Conservation (phyloP, 352 stramenopile species). For the Phytophthora multivora region DNA sequence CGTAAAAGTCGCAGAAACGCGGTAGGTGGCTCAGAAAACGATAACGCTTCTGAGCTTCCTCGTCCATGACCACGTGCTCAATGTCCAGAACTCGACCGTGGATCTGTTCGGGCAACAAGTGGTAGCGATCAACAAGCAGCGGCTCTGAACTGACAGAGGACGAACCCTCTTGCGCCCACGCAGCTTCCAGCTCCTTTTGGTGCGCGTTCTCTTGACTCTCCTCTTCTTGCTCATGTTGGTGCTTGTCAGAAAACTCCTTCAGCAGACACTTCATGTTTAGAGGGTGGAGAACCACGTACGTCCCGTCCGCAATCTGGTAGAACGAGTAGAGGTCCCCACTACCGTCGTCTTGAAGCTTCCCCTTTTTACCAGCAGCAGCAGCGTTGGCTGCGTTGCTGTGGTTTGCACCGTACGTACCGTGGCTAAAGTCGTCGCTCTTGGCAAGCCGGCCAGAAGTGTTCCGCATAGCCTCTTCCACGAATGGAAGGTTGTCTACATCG, state of each 20-base stretch:
- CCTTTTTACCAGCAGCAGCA: constrained; percentile 2
- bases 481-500: constrained; percentile 75
- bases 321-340: constrained; percentile 73
- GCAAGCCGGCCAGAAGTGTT: constrained; percentile 67
- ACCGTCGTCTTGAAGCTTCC: constrained; percentile 11
- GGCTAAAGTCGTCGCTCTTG: constrained; percentile 22
- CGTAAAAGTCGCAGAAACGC: constrained; percentile 86
- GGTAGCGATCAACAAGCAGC: constrained; percentile 41
- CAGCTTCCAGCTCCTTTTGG: constrained; percentile 30
- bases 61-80: constrained; percentile 89
- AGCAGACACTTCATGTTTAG: constrained; percentile 91
- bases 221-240: constrained; percentile 26
- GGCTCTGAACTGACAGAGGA: constrained; percentile 18
- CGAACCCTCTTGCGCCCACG: constrained; percentile 36
- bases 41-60: constrained; percentile 83
- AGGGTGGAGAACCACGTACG: constrained; percentile 89
- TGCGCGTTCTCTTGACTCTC: constrained; percentile 11
- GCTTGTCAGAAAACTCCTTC: constrained; percentile 65
- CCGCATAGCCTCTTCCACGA: constrained; percentile 81
- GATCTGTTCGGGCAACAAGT: constrained; percentile 60
- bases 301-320: constrained; percentile 86
- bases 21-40: constrained; percentile 88
- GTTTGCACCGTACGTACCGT: constrained; percentile 14
- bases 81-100: constrained; percentile 77
- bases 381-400: constrained; percentile 1